Percentiles rank a stretch among this genome's conserved stretches.
phyloP scores from a whole-genome alignment of 2,329 filamentous ascomycete genomes.

The Xylaria sp. region DNA sequence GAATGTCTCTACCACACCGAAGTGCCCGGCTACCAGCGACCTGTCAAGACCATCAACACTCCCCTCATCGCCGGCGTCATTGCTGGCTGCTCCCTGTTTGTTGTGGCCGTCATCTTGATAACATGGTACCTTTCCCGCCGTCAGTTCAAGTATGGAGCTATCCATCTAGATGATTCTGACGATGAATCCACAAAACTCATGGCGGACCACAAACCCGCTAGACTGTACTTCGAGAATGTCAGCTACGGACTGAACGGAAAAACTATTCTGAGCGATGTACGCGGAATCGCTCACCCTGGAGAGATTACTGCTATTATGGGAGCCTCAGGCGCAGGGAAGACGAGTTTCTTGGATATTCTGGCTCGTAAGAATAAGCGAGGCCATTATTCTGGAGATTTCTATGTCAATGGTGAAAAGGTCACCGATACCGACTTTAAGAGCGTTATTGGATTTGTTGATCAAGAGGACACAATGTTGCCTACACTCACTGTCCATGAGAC shows the following conservation, averaged over 20 bases:
- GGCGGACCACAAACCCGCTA: slow-evolving; percentile 89
- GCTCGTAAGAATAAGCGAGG: slow-evolving; percentile 98
- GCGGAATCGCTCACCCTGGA: slow-evolving; percentile 91
- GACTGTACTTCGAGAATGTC: slow-evolving; percentile 88
- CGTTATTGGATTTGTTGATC: slow-evolving; percentile 96
- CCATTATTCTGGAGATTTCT: slow-evolving; percentile 80
- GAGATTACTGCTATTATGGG: slow-evolving; percentile 98
- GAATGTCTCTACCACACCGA: slow-evolving; percentile 95
- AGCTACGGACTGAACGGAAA: slow-evolving; percentile 89
- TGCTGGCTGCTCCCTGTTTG: slow-evolving; percentile 83
- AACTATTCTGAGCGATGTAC: slow-evolving; percentile 81
- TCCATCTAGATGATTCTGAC: slow-evolving; percentile 88
- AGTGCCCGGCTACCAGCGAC: slow-evolving; percentile 87
- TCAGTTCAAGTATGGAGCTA: slow-evolving; percentile 74
- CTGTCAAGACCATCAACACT: slow-evolving; percentile 95
- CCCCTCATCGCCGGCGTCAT: slow-evolving; percentile 95
- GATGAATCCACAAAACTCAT: slow-evolving; percentile 89
- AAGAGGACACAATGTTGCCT: slow-evolving; percentile 96
- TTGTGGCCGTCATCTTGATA: slow-evolving; percentile 84
- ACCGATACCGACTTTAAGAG: slow-evolving; percentile 86
- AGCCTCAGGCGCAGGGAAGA: slow-evolving; percentile 96
- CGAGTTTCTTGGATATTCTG: slow-evolving; percentile 94
- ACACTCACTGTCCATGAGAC: slow-evolving; percentile 98
- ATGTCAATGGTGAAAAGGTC: slow-evolving; percentile 92
- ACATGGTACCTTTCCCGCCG: slow-evolving; percentile 91